Percentiles rank a stretch among this genome's conserved stretches.
These are phyloP conservation scores for Phylloporus sp. DNA, from an alignment of 768 basidiomycete species.

Conservation along the genomic window DNA sequence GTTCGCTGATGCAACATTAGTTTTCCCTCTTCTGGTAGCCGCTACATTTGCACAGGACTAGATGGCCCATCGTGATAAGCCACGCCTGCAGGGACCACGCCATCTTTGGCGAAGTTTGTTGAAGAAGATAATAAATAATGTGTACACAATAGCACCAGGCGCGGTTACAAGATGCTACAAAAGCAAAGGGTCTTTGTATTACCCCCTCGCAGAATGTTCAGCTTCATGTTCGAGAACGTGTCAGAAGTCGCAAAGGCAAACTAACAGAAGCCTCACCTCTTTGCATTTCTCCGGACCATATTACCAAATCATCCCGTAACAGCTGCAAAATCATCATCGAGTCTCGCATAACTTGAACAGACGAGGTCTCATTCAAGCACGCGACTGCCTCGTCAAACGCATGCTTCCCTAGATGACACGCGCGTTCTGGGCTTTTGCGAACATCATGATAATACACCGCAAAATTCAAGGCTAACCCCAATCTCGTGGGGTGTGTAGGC, in stretches of 20 bases:
- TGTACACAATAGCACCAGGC: conserved; percentile 2
- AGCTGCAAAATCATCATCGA: conserved; percentile 82
- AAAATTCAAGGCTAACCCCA: conserved; percentile 88
- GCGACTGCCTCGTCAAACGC: conserved; percentile 88
- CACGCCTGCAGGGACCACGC: neutral
- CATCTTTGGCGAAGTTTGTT: neutral
- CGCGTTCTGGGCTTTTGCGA: conserved; percentile 76
- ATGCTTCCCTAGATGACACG: conserved; percentile 85
- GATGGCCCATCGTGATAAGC: neutral
- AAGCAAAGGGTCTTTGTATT: neutral
- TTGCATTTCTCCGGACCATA: conserved; percentile 79
- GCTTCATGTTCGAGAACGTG: conserved; percentile 15
- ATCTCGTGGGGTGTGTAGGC: conserved; percentile 77
- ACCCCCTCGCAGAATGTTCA: conserved; percentile 18
- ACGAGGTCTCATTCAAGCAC: conserved; percentile 46
- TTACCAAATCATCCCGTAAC: conserved; percentile 76
- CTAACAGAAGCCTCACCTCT: conserved; percentile 27
- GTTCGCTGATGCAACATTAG: conserved; percentile 94
- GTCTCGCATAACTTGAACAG: conserved; percentile 49
- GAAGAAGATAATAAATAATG: conserved; percentile 10
- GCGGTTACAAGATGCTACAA: conserved; percentile 1
- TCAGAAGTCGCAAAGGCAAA: conserved; percentile 10
- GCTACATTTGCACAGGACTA: conserved; percentile 76
- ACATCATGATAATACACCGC: conserved; percentile 93
- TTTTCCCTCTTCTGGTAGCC: conserved; percentile 92